Base-by-base conservation (phyloP, 2,329 filamentous ascomycete genomes). In the Pestalotiopsis sp. region DNA sequence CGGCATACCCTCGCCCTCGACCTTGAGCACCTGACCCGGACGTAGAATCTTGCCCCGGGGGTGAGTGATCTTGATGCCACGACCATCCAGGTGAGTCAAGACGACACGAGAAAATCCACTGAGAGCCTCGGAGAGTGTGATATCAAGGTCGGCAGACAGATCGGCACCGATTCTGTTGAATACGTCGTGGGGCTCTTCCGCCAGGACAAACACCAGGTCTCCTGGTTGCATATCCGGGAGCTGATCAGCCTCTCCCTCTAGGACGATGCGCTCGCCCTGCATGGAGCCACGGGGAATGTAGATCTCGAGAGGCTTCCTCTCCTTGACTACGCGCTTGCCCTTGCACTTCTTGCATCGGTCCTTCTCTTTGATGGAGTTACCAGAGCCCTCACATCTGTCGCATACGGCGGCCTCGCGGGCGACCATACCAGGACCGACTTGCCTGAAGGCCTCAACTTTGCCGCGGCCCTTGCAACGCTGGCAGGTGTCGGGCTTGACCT, bases 301-400 rank as follows among this genome's bases (percentile, higher is more conserved):
- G 65, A 99, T 91, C 82, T 99, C 96, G 69, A 99, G 85, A 3
- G 95, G 92, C 83, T 98, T 99, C 81, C 93, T 96, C 81, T 96
- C 92, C 75, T 94, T 91, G 58, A 90, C 89, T 14, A 93, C 94
- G 70, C 93, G 89, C 80, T 92, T 93, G 76, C 96, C 96, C 83
- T 98, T 98, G 89, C 96, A 99, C 85, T 96, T 98, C 86, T 97
- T 97, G 86, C 96, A 99, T 78, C 94, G 93, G 77, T 99, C 96
- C 85, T 98, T 98, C 77, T 97, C 94, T 80, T 95, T 95, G 83
- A 90, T 97, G 76, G 94, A 90, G 76, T 91, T 90, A 5, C 96
- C 96, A n/a, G 90, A 88, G 40, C 94, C 95, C 69, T 90, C 86
- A 81, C 96, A 99, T 75, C 91, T 90, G 74, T 92, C 90, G 80